A percentile compares a stretch with the other conserved stretches of the same genome.
phyloP scores from a whole-genome alignment of 371 early-diverging fungal genomes.

The Caulochytrium protostelioides region DNA sequence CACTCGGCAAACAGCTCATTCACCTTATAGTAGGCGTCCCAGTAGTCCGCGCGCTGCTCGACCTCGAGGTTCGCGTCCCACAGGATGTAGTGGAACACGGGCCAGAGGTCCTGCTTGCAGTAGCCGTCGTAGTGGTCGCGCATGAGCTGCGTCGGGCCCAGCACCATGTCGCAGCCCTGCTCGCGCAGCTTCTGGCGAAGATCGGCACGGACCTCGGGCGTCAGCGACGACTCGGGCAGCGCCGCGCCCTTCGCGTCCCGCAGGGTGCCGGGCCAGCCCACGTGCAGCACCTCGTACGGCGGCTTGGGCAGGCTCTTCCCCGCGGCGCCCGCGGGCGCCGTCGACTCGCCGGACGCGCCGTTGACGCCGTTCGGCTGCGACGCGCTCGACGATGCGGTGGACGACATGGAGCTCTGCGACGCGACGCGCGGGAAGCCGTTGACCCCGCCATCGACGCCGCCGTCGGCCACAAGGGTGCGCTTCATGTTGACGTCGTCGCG shows the following conservation, averaged over 20 bases:
- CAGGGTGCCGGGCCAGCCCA: conserved; percentile 45
- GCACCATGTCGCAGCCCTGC: conserved; percentile 50
- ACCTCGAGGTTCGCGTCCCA: conserved; percentile 48
- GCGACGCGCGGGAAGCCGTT: too few relatives aligned
- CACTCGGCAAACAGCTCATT: conserved; percentile 69
- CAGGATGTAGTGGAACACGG: conserved; percentile 86
- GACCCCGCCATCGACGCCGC: too few relatives aligned
- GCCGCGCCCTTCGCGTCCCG: conserved; percentile 19
- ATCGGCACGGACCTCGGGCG: conserved; percentile 13
- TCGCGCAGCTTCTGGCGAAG: conserved; percentile 31
- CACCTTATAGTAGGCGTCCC: conserved; percentile 64
- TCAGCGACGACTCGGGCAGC: conserved; percentile 5
- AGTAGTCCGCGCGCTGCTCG: conserved; percentile 37
- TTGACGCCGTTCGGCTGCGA: too few relatives aligned
- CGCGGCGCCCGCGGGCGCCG: too few relatives aligned
- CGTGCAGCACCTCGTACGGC: conserved; percentile 21
- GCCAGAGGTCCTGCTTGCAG: conserved; percentile 85
- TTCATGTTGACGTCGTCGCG: too few relatives aligned
- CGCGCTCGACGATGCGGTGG: too few relatives aligned
- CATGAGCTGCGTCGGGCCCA: conserved; percentile 46
- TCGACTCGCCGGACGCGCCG: too few relatives aligned
- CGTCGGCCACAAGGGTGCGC: too few relatives aligned
- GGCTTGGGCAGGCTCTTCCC: too few relatives aligned
- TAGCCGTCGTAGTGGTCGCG: conserved; percentile 67
- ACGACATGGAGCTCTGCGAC: too few relatives aligned